phyloP scores from a whole-genome alignment of 805 yeast genomes.

The Nematodospora valgi region DNA sequence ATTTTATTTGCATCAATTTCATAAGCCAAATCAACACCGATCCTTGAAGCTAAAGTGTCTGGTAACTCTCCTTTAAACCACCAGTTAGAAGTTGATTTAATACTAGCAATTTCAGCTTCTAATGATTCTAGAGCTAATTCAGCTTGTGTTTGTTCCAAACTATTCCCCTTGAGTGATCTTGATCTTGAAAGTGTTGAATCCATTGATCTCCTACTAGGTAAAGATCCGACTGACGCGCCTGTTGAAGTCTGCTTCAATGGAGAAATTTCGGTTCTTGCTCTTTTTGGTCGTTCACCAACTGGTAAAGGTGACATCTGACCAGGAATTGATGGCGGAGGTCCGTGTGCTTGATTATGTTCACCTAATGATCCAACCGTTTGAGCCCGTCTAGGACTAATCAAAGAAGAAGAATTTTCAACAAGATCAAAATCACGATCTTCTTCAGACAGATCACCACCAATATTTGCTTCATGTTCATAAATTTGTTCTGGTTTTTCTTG shows the following conservation, averaged over 20 bases:
- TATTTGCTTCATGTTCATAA: not conserved
- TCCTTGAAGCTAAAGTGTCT: conserved; percentile 37
- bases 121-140: conserved; percentile 20
- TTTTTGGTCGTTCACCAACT: conserved; percentile 8
- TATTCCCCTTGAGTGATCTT: conserved; percentile 13
- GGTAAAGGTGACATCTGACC: conserved; percentile 8
- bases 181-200: conserved; percentile 14
- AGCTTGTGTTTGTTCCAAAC: conserved; percentile 23
- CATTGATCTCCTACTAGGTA: conserved; percentile 9
- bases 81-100: conserved; percentile 49
- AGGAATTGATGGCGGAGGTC: conserved; percentile 9
- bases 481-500: conserved; percentile 1
- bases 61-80: conserved; percentile 66
- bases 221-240: conserved; percentile 13
- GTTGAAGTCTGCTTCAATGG: conserved; percentile 8
- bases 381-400: not conserved
- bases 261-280: conserved; percentile 14
- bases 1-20: conserved; percentile 63
- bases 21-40: conserved; percentile 49
- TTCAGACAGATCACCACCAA: conserved; percentile 9
- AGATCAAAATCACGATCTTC: conserved; percentile 26
- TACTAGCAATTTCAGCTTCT: conserved; percentile 27
- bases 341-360: not conserved
- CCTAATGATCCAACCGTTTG: not conserved
- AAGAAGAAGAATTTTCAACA: conserved; percentile 3